Conservation (phyloP, 2,329 filamentous ascomycete species). For the Dothidotthia symphoricarpi region DNA sequence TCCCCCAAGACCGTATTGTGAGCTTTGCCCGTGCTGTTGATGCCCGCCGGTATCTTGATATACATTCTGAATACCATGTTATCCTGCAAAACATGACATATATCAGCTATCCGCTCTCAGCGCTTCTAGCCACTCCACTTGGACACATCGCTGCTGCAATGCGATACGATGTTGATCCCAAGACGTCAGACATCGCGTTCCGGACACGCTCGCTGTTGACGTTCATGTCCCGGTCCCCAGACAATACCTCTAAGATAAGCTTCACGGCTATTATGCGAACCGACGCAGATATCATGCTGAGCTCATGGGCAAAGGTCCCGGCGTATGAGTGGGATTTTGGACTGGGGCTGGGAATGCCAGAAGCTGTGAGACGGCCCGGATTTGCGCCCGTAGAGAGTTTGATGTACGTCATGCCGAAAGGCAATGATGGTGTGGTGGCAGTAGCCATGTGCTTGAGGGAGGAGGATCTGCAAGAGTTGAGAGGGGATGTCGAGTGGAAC, state of each 20-base stretch:
- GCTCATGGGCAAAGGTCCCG: constrained; percentile 54
- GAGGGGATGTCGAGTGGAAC: too few relatives aligned
- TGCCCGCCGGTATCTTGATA: constrained; percentile 44
- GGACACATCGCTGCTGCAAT: constrained; percentile 41
- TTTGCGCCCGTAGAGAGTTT: constrained; percentile 51
- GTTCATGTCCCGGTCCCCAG: constrained; percentile 33
- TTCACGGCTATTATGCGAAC: constrained; percentile 24
- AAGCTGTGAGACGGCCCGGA: constrained; percentile 49
- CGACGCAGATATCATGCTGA: constrained; percentile 50
- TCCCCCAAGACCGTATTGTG: constrained; percentile 21
- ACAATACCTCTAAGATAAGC: constrained; percentile 38
- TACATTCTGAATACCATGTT: constrained; percentile 51
- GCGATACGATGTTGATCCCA: constrained; percentile 42
- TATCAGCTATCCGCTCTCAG: constrained; percentile 30
- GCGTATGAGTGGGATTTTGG: constrained; percentile 51
- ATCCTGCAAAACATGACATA: constrained; percentile 51
- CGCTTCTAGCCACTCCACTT: constrained; percentile 31
- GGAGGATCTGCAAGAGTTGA: too few relatives aligned
- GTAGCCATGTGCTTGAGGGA: constrained; percentile 45
- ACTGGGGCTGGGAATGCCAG: constrained; percentile 48
- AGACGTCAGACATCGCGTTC: constrained; percentile 34
- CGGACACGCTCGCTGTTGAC: constrained; percentile 46
- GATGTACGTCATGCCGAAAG: constrained; percentile 45
- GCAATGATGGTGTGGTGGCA: constrained; percentile 45
- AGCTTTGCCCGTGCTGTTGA: constrained; percentile 53